Evolutionary conservation across 306 rosid genomes (phyloP), one percentile per base, ranked within the genome.

Genomic region (Cercis canadensis): DNA sequence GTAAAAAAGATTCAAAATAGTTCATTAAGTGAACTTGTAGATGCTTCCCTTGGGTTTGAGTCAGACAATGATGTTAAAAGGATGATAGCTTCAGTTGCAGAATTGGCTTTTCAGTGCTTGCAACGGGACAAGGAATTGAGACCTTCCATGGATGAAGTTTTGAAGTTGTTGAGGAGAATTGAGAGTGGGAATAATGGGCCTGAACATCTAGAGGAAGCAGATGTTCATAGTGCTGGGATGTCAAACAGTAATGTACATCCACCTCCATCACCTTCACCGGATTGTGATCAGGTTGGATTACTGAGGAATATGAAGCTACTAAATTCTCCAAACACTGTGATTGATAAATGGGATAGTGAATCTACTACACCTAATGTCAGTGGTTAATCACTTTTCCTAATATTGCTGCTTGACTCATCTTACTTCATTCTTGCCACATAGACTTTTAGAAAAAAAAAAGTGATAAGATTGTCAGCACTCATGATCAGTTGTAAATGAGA

Each of bases 61-160:
- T 68, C 80, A 0, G 86, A 89, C 58, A 47, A 18, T 41, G 75
- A 75, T 34, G 67, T 75, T n/a, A 65, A 72, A 68, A 80, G 75
- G 77, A 83, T 72, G 92, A 47, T 76, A 61, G 68, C 79, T 61
- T 77, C 58, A 12, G 89, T 87, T 5, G 92, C 90, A 2, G 81
- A 73, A 52, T 75, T 90, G 80, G 96, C 92, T 36, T 85, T 85
- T 62, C 86, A n/a, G 6, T 90, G 96, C 67, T 54, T 90, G 69
- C 92, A 83, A 64, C 70, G 39, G 72, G 89, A 85, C 65, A 81
- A 76, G 80, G 86, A 87, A 14, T 73, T 79, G 67, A 85, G 96
- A 70, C 92, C 96, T 47, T 66, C 87, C n/a, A 90, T 90, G 92
- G 79, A 62, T 31, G 87, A 85, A 66, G 87, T 84, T 5, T 56